phyloP scores from a whole-genome alignment of 2,329 filamentous ascomycete genomes.

The Fusarium domesticum region DNA sequence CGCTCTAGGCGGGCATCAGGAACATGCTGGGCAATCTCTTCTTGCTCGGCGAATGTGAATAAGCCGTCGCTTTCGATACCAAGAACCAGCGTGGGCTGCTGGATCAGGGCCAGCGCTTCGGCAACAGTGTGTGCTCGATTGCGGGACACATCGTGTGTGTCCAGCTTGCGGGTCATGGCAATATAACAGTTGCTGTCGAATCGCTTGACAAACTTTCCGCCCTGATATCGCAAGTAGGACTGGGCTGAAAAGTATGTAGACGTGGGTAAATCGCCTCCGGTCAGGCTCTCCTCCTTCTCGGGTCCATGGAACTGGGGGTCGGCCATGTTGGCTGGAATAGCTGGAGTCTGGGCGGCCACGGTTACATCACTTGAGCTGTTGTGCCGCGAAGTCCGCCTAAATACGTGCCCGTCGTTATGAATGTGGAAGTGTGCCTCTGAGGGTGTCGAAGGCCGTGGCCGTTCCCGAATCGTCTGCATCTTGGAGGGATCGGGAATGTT shows the following conservation, averaged over 20 bases:
- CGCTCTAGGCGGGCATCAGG: conserved; percentile 73
- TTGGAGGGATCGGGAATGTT: conserved; percentile 86
- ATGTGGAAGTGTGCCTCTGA: conserved; percentile 74
- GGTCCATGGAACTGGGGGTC: conserved; percentile 71
- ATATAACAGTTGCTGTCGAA: conserved; percentile 99
- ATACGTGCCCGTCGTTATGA: conserved; percentile 77
- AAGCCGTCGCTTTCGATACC: conserved; percentile 95
- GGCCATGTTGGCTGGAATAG: conserved; percentile 26
- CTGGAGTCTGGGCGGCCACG: conserved; percentile 24
- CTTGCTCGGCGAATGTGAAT: conserved; percentile 95
- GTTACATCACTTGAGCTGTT: conserved; percentile 38
- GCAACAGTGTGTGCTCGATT: conserved; percentile 65
- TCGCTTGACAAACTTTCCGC: conserved; percentile 90
- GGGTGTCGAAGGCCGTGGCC: conserved; percentile 57
- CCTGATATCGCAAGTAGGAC: conserved; percentile 95
- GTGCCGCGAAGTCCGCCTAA: conserved; percentile 50
- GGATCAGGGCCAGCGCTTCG: conserved; percentile 74
- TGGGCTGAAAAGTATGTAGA: conserved; percentile 97
- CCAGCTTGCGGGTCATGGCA: conserved; percentile 94
- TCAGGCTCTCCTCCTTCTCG: conserved; percentile 46
- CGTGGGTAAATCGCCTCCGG: conserved; percentile 53
- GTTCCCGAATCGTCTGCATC: conserved; percentile 76
- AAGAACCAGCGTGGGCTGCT: conserved; percentile 86
- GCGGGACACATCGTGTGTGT: conserved; percentile 92
- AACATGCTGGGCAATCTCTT: conserved; percentile 82